A percentile compares a stretch with the other conserved stretches of the same genome.
Evolutionary conservation across 306 rosid species (phyloP).

Genomic region (Senna siamea): DNA sequence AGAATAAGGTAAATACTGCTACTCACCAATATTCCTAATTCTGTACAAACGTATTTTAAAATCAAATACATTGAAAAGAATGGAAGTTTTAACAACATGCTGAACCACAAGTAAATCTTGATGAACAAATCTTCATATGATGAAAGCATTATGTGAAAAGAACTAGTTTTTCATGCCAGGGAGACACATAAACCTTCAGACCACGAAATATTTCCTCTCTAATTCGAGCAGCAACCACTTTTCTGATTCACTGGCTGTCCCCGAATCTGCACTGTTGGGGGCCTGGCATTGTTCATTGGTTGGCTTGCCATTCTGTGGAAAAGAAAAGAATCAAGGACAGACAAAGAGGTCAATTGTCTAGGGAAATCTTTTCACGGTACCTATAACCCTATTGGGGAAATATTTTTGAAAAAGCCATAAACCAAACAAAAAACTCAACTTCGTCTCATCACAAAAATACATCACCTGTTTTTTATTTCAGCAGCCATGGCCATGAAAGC

Average conservation of each 20-base stretch:
- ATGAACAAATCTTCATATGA: conserved; percentile 54
- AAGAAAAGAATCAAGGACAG: conserved; percentile 18
- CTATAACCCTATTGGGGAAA: conserved; percentile 4
- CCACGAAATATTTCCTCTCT: conserved; percentile 50
- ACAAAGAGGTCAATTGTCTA: conserved; percentile 9
- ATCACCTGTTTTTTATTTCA: conserved; percentile 73
- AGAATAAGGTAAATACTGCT: conserved; percentile 71
- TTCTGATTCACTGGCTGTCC: conserved; percentile 99
- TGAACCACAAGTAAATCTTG: conserved; percentile 52
- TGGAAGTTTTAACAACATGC: conserved; percentile 67
- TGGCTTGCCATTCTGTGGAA: conserved; percentile 96
- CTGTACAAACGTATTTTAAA: conserved; percentile 75
- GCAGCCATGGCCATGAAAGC: conserved; percentile 93
- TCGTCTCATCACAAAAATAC: conserved; percentile 19
- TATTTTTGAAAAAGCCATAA: conserved; percentile 1
- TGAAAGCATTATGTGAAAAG: conserved; percentile 44
- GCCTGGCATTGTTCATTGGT: conserved; percentile 89
- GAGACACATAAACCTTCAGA: conserved; percentile 47
- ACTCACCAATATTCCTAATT: conserved; percentile 85
- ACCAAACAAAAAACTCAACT: conserved; percentile 1
- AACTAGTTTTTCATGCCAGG: conserved; percentile 66
- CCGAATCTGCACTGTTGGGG: conserved; percentile 94
- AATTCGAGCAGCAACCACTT: conserved; percentile 96
- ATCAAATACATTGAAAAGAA: conserved; percentile 91
- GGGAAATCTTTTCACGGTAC: not conserved